A percentile compares a stretch with the other conserved stretches of the same genome.
These are phyloP conservation scores for Warburgia ugandensis DNA, from an alignment of 164 flowering plant genomes.

Conservation along the genomic window DNA sequence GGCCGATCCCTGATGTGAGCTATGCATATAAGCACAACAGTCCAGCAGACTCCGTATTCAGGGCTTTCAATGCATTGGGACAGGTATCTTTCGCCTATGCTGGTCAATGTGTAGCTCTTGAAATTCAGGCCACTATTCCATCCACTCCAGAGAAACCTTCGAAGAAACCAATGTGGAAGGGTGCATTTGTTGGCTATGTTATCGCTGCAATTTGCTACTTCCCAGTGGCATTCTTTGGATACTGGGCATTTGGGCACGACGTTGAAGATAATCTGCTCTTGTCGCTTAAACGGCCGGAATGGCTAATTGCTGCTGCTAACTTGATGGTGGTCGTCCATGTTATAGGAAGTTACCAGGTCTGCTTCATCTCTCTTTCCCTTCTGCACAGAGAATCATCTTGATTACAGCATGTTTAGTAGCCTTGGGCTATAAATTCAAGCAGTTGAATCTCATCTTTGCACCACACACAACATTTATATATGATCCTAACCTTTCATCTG, in stretches of 20 bases:
- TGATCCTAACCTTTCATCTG: no score
- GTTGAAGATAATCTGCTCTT: constrained; percentile 75
- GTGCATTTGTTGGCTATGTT: constrained; percentile 59
- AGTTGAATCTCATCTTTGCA: no score
- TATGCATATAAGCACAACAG: constrained; percentile 61
- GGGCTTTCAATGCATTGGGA: constrained; percentile 81
- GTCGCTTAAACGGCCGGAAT: constrained; percentile 51
- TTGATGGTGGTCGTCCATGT: constrained; percentile 90
- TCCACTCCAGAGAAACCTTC: constrained; percentile 87
- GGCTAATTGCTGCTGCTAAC: constrained; percentile 93
- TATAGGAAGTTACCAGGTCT: constrained; percentile 96
- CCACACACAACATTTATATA: no score
- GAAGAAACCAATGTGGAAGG: constrained; percentile 77
- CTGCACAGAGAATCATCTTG: no score
- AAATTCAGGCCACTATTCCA: constrained; percentile 91
- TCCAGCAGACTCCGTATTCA: constrained; percentile 47
- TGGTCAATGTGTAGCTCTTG: constrained; percentile 77
- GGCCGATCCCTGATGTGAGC: constrained; percentile 52
- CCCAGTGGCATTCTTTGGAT: constrained; percentile 79
- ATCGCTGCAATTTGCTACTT: constrained; percentile 77
- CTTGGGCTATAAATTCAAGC: no score
- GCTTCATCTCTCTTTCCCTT: no score
- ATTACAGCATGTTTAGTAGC: no score
- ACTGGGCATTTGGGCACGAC: constrained; percentile 82
- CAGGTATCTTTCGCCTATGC: constrained; percentile 84